These are phyloP conservation scores for Schizopora paradoxa DNA, from an alignment of 1,284 basidiomycete genomes.

Conservation along the genomic window DNA sequence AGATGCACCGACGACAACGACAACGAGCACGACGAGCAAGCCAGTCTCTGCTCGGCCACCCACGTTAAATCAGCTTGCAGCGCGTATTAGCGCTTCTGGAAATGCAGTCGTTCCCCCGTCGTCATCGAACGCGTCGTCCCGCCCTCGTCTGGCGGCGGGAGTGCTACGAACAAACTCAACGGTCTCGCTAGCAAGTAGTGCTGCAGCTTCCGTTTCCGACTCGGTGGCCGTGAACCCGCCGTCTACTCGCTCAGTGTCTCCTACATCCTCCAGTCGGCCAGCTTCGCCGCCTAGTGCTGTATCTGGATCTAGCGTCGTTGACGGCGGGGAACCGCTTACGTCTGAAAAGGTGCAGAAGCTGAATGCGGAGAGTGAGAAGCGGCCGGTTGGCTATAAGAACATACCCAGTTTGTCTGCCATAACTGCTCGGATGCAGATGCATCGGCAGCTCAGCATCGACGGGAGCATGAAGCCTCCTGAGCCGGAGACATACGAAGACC, in stretches of 20 bases:
- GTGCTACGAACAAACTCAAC: slow-evolving; percentile 62
- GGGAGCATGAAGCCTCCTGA: slow-evolving; percentile 68
- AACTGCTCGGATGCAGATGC: slow-evolving; percentile 65
- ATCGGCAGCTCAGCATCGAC: slow-evolving; percentile 63
- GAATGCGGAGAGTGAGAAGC: slow-evolving; percentile 42
- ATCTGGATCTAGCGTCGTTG: slow-evolving; percentile 33
- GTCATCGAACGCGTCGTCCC: slow-evolving; percentile 28
- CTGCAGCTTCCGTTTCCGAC: slow-evolving; percentile 49
- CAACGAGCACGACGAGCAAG: slow-evolving; percentile 35
- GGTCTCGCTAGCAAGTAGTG: slow-evolving; percentile 45
- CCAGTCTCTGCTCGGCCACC: slow-evolving; percentile 31
- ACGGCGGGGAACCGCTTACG: slow-evolving; percentile 49
- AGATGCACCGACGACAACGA: neutral
- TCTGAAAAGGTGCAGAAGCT: slow-evolving; percentile 55
- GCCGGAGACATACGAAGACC: slow-evolving; percentile 69
- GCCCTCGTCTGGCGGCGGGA: slow-evolving; percentile 70
- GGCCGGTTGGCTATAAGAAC: slow-evolving; percentile 75
- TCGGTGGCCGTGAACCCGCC: slow-evolving; percentile 59
- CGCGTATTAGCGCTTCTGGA: slow-evolving; percentile 50
- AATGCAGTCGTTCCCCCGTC: slow-evolving; percentile 27
- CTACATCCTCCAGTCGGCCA: slow-evolving; percentile 31
- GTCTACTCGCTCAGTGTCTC: slow-evolving; percentile 56
- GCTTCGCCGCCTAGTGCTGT: slow-evolving; percentile 46
- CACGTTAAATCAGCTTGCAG: slow-evolving; percentile 76
- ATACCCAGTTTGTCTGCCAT: slow-evolving; percentile 79